A percentile compares a stretch with the other conserved stretches of the same genome.
Conservation (phyloP, 2,329 filamentous ascomycete species). For the Orbilia ellipsospora region DNA sequence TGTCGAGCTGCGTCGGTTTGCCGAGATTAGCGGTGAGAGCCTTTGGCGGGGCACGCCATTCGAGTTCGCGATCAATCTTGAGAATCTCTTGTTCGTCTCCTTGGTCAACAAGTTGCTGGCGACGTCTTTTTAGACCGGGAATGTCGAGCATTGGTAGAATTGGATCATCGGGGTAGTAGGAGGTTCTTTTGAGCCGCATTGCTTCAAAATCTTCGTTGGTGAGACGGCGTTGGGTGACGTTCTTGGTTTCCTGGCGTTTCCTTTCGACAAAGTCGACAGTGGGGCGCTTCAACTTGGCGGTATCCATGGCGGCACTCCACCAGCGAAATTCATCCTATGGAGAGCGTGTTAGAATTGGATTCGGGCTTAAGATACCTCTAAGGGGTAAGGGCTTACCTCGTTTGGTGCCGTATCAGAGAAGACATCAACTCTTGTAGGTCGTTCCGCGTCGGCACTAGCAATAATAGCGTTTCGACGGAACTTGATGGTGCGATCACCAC, state of each 20-base stretch:
- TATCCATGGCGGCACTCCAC: conserved; percentile 78
- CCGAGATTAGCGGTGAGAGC: conserved; percentile 64
- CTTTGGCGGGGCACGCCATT: conserved; percentile 67
- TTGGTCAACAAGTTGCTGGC: conserved; percentile 77
- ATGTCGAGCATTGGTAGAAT: conserved; percentile 60
- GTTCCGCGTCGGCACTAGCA: conserved; percentile 33
- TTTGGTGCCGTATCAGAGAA: conserved; percentile 87
- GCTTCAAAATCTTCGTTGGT: conserved; percentile 57
- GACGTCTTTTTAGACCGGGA: conserved; percentile 62
- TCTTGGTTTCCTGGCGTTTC: conserved; percentile 57
- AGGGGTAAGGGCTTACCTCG: conserved; percentile 70
- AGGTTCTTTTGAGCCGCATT: conserved; percentile 60
- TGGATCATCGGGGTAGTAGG: conserved; percentile 45
- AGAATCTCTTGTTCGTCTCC: conserved; percentile 63
- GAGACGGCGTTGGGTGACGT: conserved; percentile 56
- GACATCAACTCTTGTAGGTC: conserved; percentile 76
- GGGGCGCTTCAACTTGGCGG: conserved; percentile 78
- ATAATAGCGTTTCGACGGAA: conserved; percentile 49
- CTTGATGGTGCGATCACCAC: conserved; percentile 35
- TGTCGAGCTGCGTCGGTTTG: conserved; percentile 75
- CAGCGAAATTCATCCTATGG: conserved; percentile 79
- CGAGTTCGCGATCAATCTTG: conserved; percentile 71
- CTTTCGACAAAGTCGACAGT: conserved; percentile 56
- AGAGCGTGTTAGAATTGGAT: conserved; percentile 58
- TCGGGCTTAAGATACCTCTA: neutral